Evolutionary conservation across 1,139 yeast genomes (phyloP), one percentile per base, ranked within the genome.

Genomic region (Protomyces inundatus): DNA sequence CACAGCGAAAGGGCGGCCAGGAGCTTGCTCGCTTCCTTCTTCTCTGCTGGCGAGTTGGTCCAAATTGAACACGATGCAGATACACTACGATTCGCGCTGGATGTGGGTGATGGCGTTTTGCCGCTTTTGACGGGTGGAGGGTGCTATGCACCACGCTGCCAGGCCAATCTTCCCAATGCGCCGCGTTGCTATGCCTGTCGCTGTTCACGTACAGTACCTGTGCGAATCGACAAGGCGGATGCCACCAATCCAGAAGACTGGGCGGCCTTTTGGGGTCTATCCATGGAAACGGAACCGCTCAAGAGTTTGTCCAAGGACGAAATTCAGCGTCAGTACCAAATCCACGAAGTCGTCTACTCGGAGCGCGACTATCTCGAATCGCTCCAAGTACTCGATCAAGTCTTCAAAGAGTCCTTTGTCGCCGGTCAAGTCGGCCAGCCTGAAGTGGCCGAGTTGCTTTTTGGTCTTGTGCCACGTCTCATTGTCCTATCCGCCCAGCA

Each of bases 291-390:
- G 23, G 33, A 56, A 23, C 55, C 50, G 7, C 46, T 48, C 12
- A 4, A 16, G 9, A 86, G 84, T 59, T 72, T 87, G 42, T 75
- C 79, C 65, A 82, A 82, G 36, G 76, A 76, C 9, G 82, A 84
- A 60, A 79, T 86, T 9, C 84, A 84, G 70, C 80, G 86, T 48
- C 96, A 90, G 72, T 86, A 89, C 61, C 84, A 86, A 59, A 82
- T 89, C 4, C 91, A 87, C 73, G 96, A 90, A 72, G 76, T 89
- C 55, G 82, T 90, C 42, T 80, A 86, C 65, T 82, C 85, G 61
- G 96, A 89, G 68, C 90, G 87, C 69, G 82, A 84, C n/a, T 87
- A 87, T 66, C 81, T 88, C 36, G 84, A 83, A 64, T 81, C 90
- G 71, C 86, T 91, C 2, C 79, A 80, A 68, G 83, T 88, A 6